Evolutionary conservation across 352 stramenopile species (phyloP), one percentile per base, ranked within the genome.

Genomic region (Phytophthora fragariaefolia): DNA sequence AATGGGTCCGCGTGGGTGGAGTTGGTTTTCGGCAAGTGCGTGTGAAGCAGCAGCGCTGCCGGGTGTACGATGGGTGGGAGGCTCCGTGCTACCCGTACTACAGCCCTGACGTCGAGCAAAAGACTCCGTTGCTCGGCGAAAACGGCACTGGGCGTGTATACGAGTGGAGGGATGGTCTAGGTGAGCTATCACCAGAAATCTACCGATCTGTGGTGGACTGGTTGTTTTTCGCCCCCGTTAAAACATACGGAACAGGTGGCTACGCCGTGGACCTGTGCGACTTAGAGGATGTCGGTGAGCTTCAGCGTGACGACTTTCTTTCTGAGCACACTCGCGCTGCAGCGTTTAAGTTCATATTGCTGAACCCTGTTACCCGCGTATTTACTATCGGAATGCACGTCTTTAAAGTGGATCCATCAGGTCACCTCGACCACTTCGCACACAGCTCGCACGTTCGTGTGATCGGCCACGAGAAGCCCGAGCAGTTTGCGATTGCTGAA

Each of bases 351-450:
- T 97, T 97, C 48, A 91, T 87, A 54, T 71, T 97, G 30, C 72
- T 96, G 48, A 97, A 97, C 51, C 90, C 90, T 0, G 74, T 94
- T 32, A 96, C 90, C n/a, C 82, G 87, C n/a, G 83, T 97, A 3
- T 93, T 97, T 53, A 96, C 90, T 12, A 83, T 95, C 58, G 87
- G 86, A 32, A 89, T 84, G 71, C 89, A 96, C 60, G 86, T 94
- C 4, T 91, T 96, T 64, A 88, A 76, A 45, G 82, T 94, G 42
- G 80, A 82, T 53, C 83, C 89, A 18, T 96, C 89, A 0, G 89
- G 89, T 13, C 87, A 96, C 46, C 75, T 96, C 18, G 82, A 93
- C 45, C 87, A 96, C 50, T 94, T 77, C 27, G 78, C 84, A 0
- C 89, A 96, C 52, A 95, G 86, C 55, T 90, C 88, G 3, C 87